Conservation (phyloP, 2,329 filamentous ascomycete genomes). For the Chaetomium sp. region DNA sequence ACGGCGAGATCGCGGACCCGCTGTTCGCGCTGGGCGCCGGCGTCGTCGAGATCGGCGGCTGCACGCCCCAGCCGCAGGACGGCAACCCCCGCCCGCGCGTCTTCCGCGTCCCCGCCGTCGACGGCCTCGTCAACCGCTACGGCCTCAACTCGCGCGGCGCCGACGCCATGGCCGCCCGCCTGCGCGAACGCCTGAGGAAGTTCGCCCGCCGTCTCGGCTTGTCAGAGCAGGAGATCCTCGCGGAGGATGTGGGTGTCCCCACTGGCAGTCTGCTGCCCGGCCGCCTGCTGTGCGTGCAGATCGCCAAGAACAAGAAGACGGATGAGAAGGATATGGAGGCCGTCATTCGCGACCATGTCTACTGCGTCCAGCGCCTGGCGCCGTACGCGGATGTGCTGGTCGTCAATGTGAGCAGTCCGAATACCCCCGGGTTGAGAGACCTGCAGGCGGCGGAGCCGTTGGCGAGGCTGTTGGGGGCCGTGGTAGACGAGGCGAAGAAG, state of each 20-base stretch:
- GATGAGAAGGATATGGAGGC: conserved; percentile 82
- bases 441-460: conserved; percentile 84
- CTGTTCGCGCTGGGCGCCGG: conserved; percentile 83
- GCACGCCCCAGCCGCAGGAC: conserved; percentile 81
- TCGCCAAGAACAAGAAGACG: conserved; percentile 96
- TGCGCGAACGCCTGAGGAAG: conserved; percentile 75
- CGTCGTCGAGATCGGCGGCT: conserved; percentile 89
- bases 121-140: conserved; percentile 93
- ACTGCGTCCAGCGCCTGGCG: conserved; percentile 79
- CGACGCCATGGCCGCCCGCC: conserved; percentile 76
- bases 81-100: conserved; percentile 88
- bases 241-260: conserved; percentile 65
- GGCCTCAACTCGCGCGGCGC: conserved; percentile 91
- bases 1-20: conserved; percentile 82
- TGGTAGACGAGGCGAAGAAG: conserved; percentile 74
- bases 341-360: conserved; percentile 80
- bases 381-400: conserved; percentile 94
- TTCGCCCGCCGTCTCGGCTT: conserved; percentile 74
- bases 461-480: conserved; percentile 75
- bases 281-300: conserved; percentile 82
- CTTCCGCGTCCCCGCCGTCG: conserved; percentile 80
- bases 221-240: conserved; percentile 71
- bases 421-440: conserved; percentile 87
- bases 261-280: conserved; percentile 78
- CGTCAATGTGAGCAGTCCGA: conserved; percentile 96